These are phyloP conservation scores for Solanum aculeatissimum DNA, from an alignment of 305 asterid genomes.

Conservation along the genomic window DNA sequence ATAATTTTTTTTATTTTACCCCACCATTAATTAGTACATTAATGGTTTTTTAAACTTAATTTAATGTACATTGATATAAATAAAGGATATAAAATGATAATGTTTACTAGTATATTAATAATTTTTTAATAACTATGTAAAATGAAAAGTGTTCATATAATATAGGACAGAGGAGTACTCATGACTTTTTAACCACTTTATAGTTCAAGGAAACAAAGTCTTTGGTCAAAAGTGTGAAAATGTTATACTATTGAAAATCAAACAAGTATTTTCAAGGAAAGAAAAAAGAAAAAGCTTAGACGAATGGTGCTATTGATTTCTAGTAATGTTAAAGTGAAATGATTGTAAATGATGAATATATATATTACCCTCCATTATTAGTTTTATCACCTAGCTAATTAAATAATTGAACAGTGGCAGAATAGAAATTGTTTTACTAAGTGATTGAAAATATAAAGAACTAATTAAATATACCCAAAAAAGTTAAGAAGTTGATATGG, in stretches of 20 bases:
- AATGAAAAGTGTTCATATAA: no score
- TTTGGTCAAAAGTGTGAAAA: not conserved
- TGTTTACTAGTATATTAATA: no score
- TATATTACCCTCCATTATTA: not conserved
- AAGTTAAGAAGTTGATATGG: not conserved
- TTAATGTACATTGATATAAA: no score
- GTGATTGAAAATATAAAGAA: not conserved
- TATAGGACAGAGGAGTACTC: no score
- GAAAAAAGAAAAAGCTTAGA: not conserved
- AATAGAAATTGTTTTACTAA: not conserved
- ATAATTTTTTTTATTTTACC: no score
- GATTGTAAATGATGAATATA: not conserved
- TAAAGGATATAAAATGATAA: no score
- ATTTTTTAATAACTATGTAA: no score
- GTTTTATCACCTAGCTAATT: not conserved
- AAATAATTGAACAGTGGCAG: not conserved
- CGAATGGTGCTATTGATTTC: not conserved
- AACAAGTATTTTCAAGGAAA: not conserved
- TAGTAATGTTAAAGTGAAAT: not conserved
- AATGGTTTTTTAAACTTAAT: no score
- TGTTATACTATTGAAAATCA: not conserved
- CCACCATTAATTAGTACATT: no score
- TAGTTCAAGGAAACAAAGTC: not conserved
- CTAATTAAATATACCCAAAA: no score
- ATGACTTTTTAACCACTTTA: not conserved